Base-by-base conservation (phyloP, 768 basidiomycete genomes). In the Clavulina sp. region DNA sequence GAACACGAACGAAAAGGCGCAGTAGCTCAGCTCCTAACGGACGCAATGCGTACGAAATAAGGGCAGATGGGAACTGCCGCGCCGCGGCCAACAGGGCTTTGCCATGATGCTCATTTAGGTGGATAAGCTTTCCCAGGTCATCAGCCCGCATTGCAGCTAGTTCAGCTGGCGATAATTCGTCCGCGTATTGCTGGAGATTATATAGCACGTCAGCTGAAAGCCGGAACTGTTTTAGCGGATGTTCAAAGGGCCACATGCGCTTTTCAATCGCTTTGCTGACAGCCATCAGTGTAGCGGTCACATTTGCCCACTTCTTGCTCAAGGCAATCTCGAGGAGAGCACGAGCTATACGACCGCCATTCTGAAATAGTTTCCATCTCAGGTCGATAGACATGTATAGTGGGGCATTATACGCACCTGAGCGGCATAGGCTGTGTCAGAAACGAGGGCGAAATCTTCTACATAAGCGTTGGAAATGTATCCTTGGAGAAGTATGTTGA, bases 391-490 rank as follows among this genome's bases (percentile, higher is more conserved):
- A 41, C 36, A 51, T 34, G 50, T 41, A 40, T 23, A 41, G 32
- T 26, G 3, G n/a, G n/a, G n/a, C n/a, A n/a, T 18, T 19, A 9
- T 29, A 55, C 64, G 48, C 30, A 67, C 66, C 62, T 96, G 92
- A 23, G 91, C 85, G 38, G 80, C 87, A 61, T 93, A 99, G 1
- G 81, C 87, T 61, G 78, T 82, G 61, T 99, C 95, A 0, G 95
- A 97, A 4, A 97, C 81, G 53, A 99, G 69, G 5, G 95, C 95
- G 60, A 95, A 99, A 65, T 99, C 95, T 54, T 95, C 84, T 13
- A 95, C 69, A n/a, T 70, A 68, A 41, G 76, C 72, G 43, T 74
- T 68, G 33, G 89, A 95, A 56, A 99, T 88, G 64, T 76, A 85
- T 1, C 77, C 83, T 66, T 99, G 95, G 21, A 99, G 70, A 18